A percentile compares a stretch with the other conserved stretches of the same genome.
phyloP scores from a whole-genome alignment of 352 stramenopile genomes.

The Pythium biforme region DNA sequence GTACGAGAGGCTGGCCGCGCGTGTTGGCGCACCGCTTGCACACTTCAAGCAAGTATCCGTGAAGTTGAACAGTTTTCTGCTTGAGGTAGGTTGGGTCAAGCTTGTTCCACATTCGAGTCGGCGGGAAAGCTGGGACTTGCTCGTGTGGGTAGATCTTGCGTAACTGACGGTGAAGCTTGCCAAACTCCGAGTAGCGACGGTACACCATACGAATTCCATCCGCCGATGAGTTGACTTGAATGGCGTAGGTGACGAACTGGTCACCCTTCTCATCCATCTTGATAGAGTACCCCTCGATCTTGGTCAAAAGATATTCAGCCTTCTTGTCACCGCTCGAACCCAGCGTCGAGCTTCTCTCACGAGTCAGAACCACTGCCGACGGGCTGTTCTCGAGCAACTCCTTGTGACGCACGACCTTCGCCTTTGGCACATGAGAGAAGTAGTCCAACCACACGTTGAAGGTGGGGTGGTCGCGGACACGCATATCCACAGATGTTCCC shows the following conservation, averaged over 20 bases:
- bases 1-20: slow-evolving; percentile 51
- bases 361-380: slow-evolving; percentile 74
- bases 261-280: slow-evolving; percentile 68
- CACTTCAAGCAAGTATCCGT: slow-evolving; percentile 70
- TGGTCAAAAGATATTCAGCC: slow-evolving; percentile 73
- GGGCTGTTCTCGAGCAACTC: slow-evolving; percentile 82
- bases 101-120: slow-evolving; percentile 83
- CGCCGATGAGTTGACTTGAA: slow-evolving; percentile 71
- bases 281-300: slow-evolving; percentile 75
- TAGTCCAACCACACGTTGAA: slow-evolving; percentile 76
- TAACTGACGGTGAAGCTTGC: slow-evolving; percentile 67
- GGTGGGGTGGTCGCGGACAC: slow-evolving; percentile 67
- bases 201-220: slow-evolving; percentile 70
- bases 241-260: slow-evolving; percentile 75
- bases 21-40: slow-evolving; percentile 77
- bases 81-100: slow-evolving; percentile 82
- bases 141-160: slow-evolving; percentile 79
- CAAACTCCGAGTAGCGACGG: slow-evolving; percentile 78
- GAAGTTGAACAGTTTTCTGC: slow-evolving; percentile 67
- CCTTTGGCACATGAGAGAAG: slow-evolving; percentile 54
- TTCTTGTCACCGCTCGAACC: slow-evolving; percentile 17
- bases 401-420: slow-evolving; percentile 64
- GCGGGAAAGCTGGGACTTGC: slow-evolving; percentile 64
- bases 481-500: slow-evolving; percentile 76
- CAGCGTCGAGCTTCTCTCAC: slow-evolving; percentile 29